Evolutionary conservation across 2,329 filamentous ascomycete species (phyloP).

Genomic region (Plenodomus biglobosus): DNA sequence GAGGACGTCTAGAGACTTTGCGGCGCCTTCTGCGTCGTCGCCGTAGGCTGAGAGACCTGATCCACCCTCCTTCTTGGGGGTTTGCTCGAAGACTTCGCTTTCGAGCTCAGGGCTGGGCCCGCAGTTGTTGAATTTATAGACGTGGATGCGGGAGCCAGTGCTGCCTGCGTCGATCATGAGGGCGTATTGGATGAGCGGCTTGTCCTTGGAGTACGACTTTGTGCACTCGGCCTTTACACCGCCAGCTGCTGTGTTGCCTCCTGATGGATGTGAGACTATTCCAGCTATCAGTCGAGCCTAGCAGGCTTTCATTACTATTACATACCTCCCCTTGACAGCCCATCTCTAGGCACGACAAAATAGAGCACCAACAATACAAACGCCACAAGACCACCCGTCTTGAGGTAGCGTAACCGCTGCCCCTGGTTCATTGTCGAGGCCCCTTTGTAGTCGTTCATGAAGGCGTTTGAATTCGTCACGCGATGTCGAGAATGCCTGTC

Average conservation of each 20-base stretch:
- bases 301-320: background rate
- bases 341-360: conserved; percentile 53
- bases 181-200: conserved; percentile 95
- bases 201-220: conserved; percentile 79
- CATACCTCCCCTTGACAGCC: conserved; percentile 31
- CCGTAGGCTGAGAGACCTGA: conserved; percentile 82
- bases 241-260: conserved; percentile 52
- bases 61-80: conserved; percentile 78
- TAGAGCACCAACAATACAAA: conserved; percentile 61
- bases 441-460: conserved; percentile 49
- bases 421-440: conserved; percentile 62
- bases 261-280: conserved; percentile 26
- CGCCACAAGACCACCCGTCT: conserved; percentile 62
- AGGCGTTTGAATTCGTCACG: conserved; percentile 41
- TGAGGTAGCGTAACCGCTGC: conserved; percentile 62
- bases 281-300: background rate
- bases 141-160: conserved; percentile 96
- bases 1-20: conserved; percentile 83
- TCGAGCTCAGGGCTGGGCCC: conserved; percentile 93
- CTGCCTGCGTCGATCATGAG: conserved; percentile 99
- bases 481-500: conserved; percentile 45
- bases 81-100: conserved; percentile 90
- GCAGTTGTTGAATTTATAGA: conserved; percentile 99
- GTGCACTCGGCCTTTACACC: conserved; percentile 73
- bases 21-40: conserved; percentile 81